These are phyloP conservation scores for Coemansia sp. DNA, from an alignment of 192 early-diverging fungal species.

Conservation along the genomic window DNA sequence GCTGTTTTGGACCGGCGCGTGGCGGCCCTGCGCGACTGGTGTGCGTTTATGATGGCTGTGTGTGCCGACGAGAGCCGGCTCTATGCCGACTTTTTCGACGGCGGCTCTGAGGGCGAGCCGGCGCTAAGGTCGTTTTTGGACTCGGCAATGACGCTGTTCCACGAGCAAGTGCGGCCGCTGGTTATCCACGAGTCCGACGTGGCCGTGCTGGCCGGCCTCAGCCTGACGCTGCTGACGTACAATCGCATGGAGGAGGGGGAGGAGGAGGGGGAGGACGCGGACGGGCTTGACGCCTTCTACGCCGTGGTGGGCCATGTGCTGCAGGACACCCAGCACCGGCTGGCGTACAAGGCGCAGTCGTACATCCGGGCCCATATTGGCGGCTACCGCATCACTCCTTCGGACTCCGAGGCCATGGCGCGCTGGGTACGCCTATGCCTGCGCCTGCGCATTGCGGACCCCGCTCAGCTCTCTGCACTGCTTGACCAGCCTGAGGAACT, in stretches of 20 bases:
- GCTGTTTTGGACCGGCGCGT: constrained; percentile 9
- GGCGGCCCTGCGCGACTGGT: constrained; percentile 56
- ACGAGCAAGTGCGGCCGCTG: constrained; percentile 84
- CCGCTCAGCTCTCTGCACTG: constrained; percentile 15
- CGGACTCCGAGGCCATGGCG: constrained; percentile 12
- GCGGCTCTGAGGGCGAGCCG: constrained; percentile 32
- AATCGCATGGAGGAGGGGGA: constrained; percentile 1
- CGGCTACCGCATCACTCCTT: constrained; percentile 22
- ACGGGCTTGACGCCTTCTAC: constrained; percentile 63
- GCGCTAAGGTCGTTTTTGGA: constrained; percentile 77
- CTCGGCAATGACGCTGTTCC: constrained; percentile 69
- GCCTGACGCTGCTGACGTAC: constrained; percentile 53
- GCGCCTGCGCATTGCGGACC: constrained; percentile 18
- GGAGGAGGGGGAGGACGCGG: constrained; percentile 25
- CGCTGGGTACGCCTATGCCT: constrained; percentile 27
- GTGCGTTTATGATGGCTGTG: constrained; percentile 82
- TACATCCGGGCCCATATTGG: constrained; percentile 63
- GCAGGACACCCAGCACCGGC: constrained; percentile 85
- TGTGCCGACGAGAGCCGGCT: constrained; percentile 84
- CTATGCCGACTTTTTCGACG: constrained; percentile 75
- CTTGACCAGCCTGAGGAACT: background rate
- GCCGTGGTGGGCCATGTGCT: constrained; percentile 77
- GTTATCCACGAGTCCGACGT: constrained; percentile 88
- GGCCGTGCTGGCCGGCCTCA: constrained; percentile 80
- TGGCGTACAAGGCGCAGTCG: constrained; percentile 85